phyloP scores from a whole-genome alignment of 1,284 basidiomycete species.

The Cryptococcus amylolentus region DNA sequence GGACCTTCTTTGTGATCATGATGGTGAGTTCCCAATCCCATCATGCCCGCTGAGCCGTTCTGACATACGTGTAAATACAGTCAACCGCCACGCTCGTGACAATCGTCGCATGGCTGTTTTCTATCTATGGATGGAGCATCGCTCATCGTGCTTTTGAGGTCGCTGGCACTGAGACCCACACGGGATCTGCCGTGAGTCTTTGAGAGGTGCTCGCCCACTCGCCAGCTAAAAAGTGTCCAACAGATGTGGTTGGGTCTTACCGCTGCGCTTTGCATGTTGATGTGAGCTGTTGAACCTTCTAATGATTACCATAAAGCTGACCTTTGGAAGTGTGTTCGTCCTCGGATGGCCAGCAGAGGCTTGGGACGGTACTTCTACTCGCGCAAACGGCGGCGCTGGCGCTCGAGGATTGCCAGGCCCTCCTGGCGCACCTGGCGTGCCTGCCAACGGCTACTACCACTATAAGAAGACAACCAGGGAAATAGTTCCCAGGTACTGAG shows the following conservation, averaged over 20 bases:
- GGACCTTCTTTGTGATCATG: conserved; percentile 32
- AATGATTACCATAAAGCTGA: not conserved
- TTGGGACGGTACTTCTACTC: conserved; percentile 31
- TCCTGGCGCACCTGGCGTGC: conserved; percentile 12
- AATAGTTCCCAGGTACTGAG: conserved; percentile 30
- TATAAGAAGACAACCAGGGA: conserved; percentile 46
- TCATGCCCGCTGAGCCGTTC: not conserved
- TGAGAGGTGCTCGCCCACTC: not conserved
- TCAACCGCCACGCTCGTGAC: conserved; percentile 24
- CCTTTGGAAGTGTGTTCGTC: conserved; percentile 23
- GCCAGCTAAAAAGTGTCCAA: not conserved
- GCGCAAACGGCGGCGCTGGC: conserved; percentile 22
- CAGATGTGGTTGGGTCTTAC: conserved; percentile 46
- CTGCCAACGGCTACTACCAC: conserved; percentile 43
- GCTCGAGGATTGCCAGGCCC: conserved; percentile 29
- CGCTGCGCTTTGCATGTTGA: conserved; percentile 28
- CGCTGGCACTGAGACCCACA: conserved; percentile 14
- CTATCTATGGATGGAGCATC: conserved; percentile 46
- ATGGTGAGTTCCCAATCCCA: conserved; percentile 21
- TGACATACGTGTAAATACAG: conserved; percentile 5
- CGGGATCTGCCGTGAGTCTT: conserved; percentile 36
- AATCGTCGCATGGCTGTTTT: conserved; percentile 34
- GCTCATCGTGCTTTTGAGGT: conserved; percentile 35
- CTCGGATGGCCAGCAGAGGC: conserved; percentile 42
- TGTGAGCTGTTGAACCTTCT: conserved; percentile 25